Evolutionary conservation across 1,139 yeast species (phyloP).

Genomic region (Candida sojae): DNA sequence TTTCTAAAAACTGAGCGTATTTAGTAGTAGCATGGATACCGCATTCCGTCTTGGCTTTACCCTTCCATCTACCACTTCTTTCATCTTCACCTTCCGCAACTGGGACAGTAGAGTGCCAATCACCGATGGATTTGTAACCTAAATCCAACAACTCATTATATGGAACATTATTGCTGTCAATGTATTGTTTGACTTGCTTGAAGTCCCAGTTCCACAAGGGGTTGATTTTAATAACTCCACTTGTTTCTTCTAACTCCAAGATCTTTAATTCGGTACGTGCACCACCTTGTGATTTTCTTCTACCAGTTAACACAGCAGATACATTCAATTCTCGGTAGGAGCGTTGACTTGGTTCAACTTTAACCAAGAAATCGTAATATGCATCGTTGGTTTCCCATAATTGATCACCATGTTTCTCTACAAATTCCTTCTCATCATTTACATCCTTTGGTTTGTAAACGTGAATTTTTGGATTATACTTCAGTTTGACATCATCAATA

Average conservation of each 20-base stretch:
- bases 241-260: slow-evolving; percentile 69
- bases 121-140: slow-evolving; percentile 93
- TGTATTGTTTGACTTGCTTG: slow-evolving; percentile 65
- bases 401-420: slow-evolving; percentile 64
- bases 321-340: slow-evolving; percentile 76
- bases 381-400: slow-evolving; percentile 86
- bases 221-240: slow-evolving; percentile 79
- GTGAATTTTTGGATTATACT: slow-evolving; percentile 59
- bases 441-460: slow-evolving; percentile 66
- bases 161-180: slow-evolving; percentile 73
- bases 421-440: slow-evolving; percentile 63
- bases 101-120: slow-evolving; percentile 92
- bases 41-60: slow-evolving; percentile 89
- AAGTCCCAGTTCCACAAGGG: slow-evolving; percentile 89
- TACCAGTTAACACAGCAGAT: slow-evolving; percentile 86
- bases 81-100: slow-evolving; percentile 93
- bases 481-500: slow-evolving; percentile 55
- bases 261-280: slow-evolving; percentile 73
- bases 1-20: slow-evolving; percentile 57
- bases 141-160: slow-evolving; percentile 80
- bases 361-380: slow-evolving; percentile 81
- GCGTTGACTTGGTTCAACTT: slow-evolving; percentile 89
- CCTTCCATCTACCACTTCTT: slow-evolving; percentile 96
- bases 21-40: slow-evolving; percentile 86
- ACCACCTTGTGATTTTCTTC: slow-evolving; percentile 91